phyloP scores from a whole-genome alignment of 1,284 basidiomycete genomes.

The Moniliophthora roreri region DNA sequence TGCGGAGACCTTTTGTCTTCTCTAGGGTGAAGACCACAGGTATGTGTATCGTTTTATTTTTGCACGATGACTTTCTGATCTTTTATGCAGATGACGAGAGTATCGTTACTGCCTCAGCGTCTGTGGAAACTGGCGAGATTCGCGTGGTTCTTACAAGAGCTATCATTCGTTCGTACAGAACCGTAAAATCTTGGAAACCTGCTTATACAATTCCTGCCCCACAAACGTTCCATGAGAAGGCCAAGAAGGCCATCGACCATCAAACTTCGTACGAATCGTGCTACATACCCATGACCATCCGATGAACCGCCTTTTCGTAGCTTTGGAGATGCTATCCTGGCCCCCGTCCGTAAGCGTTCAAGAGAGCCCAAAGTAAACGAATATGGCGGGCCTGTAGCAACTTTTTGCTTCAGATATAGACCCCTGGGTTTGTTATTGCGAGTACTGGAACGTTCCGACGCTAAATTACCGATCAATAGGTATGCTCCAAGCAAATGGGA shows the following conservation, averaged over 20 bases:
- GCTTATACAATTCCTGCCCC: too few species aligned
- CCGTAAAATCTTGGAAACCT: too few species aligned
- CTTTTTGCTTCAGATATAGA: not conserved
- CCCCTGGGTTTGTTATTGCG: conserved; percentile 1
- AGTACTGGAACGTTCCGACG: not conserved
- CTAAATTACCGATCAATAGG: not conserved
- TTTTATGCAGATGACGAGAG: not conserved
- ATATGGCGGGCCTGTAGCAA: not conserved
- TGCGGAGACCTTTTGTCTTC: conserved; percentile 1
- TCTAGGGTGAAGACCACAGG: not conserved
- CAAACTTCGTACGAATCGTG: not conserved
- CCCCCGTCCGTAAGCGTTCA: not conserved
- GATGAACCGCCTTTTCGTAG: not conserved
- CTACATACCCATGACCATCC: not conserved
- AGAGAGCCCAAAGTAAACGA: not conserved
- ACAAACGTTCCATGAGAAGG: not conserved
- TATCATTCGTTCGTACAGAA: not conserved
- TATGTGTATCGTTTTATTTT: not conserved
- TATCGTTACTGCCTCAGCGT: not conserved
- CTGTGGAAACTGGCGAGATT: not conserved
- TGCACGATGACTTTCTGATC: not conserved
- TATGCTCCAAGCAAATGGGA: conserved; percentile 11
- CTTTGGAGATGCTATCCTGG: not conserved
- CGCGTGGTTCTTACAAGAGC: not conserved
- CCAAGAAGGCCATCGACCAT: conserved; percentile 1